Evolutionary conservation across 108 stramenopile genomes (phyloP).

Genomic region (Cyclotella cryptica): DNA sequence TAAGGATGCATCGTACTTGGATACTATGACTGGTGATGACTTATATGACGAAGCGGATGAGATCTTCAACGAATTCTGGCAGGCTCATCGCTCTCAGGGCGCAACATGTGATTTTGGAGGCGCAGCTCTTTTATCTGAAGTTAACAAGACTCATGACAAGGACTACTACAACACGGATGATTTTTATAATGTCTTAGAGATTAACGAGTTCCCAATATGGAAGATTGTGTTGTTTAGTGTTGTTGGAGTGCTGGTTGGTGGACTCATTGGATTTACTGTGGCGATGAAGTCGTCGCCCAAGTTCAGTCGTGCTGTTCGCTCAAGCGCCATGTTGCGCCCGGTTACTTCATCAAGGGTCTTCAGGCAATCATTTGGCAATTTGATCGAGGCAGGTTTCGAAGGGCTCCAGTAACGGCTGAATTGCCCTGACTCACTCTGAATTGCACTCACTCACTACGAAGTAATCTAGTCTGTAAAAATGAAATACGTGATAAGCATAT

Average conservation of each 20-base stretch:
- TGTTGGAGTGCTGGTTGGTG: constrained; percentile 55
- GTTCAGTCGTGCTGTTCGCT: constrained; percentile 31
- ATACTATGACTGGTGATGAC: constrained; percentile 56
- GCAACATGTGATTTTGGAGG: constrained; percentile 92
- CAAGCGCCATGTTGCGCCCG: constrained; percentile 28
- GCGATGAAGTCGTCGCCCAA: constrained; percentile 61
- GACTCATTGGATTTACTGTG: constrained; percentile 62
- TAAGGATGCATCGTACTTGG: constrained; percentile 37
- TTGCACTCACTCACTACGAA: too few species aligned
- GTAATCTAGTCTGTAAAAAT: too few species aligned
- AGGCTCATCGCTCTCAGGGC: constrained; percentile 56
- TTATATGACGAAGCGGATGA: constrained; percentile 63
- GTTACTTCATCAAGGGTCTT: constrained; percentile 21
- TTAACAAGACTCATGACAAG: constrained; percentile 49
- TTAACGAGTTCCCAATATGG: constrained; percentile 31
- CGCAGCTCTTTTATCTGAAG: constrained; percentile 65
- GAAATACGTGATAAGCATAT: too few species aligned
- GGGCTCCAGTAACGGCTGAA: constrained; percentile 1
- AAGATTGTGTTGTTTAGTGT: constrained; percentile 47
- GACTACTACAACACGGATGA: constrained; percentile 67
- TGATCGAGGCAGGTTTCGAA: constrained; percentile 24
- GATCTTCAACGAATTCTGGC: constrained; percentile 64
- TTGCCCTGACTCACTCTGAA: neutral
- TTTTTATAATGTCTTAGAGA: constrained; percentile 42
- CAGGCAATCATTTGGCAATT: constrained; percentile 33